A percentile compares a stretch with the other conserved stretches of the same genome.
phyloP scores from a whole-genome alignment of 2,329 filamentous ascomycete genomes.

The Blastomyces silverae region DNA sequence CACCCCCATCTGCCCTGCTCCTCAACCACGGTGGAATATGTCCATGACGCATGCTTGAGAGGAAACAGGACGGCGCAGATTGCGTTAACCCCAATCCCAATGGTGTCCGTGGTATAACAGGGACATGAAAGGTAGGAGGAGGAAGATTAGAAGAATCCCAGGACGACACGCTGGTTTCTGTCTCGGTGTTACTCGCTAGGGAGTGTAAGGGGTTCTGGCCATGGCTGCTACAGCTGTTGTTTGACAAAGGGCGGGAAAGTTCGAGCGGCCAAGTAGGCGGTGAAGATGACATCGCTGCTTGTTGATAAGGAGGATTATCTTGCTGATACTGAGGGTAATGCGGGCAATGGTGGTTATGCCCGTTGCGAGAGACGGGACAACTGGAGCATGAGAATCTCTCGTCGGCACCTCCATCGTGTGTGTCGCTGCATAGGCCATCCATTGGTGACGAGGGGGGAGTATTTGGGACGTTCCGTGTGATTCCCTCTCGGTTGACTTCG shows the following conservation, averaged over 20 bases:
- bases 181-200: background rate
- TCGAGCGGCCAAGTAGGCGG: background rate
- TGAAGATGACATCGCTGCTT: background rate
- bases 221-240: background rate
- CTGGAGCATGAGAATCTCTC: background rate
- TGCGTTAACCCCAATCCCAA: constrained; percentile 5
- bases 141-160: background rate
- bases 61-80: background rate
- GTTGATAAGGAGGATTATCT: background rate
- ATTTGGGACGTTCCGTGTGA: background rate
- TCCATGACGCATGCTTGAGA: background rate
- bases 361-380: background rate
- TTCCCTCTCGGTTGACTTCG: background rate
- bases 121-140: background rate
- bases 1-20: background rate
- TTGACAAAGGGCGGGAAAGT: background rate
- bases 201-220: background rate
- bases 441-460: background rate
- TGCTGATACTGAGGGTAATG: background rate
- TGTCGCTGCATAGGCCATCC: too few relatives aligned
- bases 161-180: constrained; percentile 7
- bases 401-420: background rate
- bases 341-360: background rate
- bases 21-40: background rate
- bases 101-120: background rate